Evolutionary conservation across 352 stramenopile species (phyloP).

Genomic region (Phytophthora podocarpi): DNA sequence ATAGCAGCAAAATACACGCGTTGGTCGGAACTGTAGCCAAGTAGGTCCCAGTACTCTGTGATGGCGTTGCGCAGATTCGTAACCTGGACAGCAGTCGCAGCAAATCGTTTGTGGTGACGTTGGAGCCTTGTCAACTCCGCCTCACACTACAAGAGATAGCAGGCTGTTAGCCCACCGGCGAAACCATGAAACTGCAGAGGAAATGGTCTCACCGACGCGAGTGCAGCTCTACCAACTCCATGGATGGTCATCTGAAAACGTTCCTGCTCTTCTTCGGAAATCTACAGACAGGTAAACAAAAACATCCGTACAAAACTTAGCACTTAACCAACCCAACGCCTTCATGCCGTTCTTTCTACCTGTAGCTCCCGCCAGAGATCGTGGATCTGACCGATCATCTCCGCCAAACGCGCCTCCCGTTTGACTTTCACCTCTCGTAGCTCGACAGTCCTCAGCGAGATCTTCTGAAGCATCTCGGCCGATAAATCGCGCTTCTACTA

Average conservation of each 20-base stretch:
- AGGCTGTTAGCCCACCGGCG: background rate
- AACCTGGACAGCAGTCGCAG: slow-evolving; percentile 26
- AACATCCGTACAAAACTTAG: background rate
- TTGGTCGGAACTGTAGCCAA: slow-evolving; percentile 31
- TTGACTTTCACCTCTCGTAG: slow-evolving; percentile 38
- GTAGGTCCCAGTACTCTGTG: slow-evolving; percentile 26
- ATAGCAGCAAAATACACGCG: slow-evolving; percentile 28
- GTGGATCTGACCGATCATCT: slow-evolving; percentile 40
- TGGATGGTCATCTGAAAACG: slow-evolving; percentile 32
- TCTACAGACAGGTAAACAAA: slow-evolving; percentile 14
- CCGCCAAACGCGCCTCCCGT: slow-evolving; percentile 24
- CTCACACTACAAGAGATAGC: slow-evolving; percentile 22
- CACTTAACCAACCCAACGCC: background rate
- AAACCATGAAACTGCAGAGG: background rate
- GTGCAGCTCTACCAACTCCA: slow-evolving; percentile 27
- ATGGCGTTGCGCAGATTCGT: slow-evolving; percentile 29
- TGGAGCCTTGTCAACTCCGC: slow-evolving; percentile 34
- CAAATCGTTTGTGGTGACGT: slow-evolving; percentile 30
- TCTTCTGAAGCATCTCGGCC: slow-evolving; percentile 37
- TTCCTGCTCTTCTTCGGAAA: slow-evolving; percentile 34
- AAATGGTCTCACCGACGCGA: slow-evolving; percentile 28
- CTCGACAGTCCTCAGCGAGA: slow-evolving; percentile 40
- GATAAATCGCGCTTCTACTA: slow-evolving; percentile 32
- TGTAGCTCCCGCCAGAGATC: slow-evolving; percentile 40
- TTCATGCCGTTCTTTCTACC: slow-evolving; percentile 2